Evolutionary conservation across 306 rosid genomes (phyloP), one percentile per base, ranked within the genome.

Genomic region (Amphicarpaea edgeworthii): DNA sequence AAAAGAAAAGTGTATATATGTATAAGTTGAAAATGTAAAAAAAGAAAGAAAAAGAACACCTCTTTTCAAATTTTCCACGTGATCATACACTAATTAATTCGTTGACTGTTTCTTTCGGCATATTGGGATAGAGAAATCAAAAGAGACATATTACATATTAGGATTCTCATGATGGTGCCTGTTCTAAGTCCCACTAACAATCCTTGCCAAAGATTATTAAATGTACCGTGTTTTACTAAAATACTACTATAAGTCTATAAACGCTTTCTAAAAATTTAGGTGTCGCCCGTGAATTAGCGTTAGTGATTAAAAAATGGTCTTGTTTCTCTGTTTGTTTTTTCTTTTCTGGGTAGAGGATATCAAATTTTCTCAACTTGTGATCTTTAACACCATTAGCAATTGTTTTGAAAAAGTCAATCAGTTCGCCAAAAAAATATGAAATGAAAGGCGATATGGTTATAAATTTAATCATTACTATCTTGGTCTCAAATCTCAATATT

Each of bases 51-150:
- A 17, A 8, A n/a, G 3, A 5, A 4, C 3, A 24, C 9, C 16
- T 24, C 4, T 12, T 12, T 57, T 12, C 8, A 12, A 0, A 6
- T 45, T 73, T 73, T 61, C 47, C 40, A 62, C 14, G 79, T 61
- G 40, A 15, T 5, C 12, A 7, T 42, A 28, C 59, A 23, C 59
- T 43, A 43, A 42, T 61, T 43, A 43, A 42, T 61, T 61, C 5
- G 63, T 6, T 34, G 2, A 34, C 54, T 75, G n/a, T 37, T 20
- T 11, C 62, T 75, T 62, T 75, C 50, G 71, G 63, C 63, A 32
- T 75, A 15, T 34, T 2, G 10, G 5, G 61, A 24, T 16, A 8
- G 23, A 49, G 55, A 49, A 49, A 49, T 49, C 3, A 19, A 40
- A 47, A 47, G 63, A 37, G 72, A 63, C 51, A 14, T 14, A n/a